Evolutionary conservation across 2,329 filamentous ascomycete species (phyloP).

Genomic region (Boeremia lycopersici): DNA sequence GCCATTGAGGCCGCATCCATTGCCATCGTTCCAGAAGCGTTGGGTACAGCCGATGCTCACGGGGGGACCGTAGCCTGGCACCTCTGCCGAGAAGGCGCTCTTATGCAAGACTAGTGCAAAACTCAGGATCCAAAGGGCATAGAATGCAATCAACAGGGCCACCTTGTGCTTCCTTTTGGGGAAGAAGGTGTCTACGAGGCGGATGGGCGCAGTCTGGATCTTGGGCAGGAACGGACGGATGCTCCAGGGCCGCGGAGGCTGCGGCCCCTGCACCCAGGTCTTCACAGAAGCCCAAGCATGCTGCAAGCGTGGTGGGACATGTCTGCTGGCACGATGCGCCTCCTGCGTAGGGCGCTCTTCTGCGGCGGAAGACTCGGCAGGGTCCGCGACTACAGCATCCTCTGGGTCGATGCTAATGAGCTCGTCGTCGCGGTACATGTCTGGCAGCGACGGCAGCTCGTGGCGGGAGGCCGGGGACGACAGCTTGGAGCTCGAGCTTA

Average conservation of each 20-base stretch:
- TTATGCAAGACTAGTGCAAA: constrained; percentile 73
- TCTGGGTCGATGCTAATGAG: constrained; percentile 31
- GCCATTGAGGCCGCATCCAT: constrained; percentile 76
- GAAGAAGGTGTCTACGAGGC: constrained; percentile 66
- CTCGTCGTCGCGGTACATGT: constrained; percentile 45
- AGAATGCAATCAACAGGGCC: constrained; percentile 64
- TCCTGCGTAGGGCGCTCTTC: constrained; percentile 28
- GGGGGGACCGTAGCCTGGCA: constrained; percentile 71
- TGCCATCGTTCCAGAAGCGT: constrained; percentile 71
- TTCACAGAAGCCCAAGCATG: constrained; percentile 46
- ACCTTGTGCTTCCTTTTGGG: constrained; percentile 65
- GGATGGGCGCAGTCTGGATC: constrained; percentile 70
- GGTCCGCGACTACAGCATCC: constrained; percentile 33
- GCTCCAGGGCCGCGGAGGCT: constrained; percentile 55
- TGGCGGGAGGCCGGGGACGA: constrained; percentile 40
- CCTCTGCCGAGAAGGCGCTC: constrained; percentile 64
- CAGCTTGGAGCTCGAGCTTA: constrained; percentile 30
- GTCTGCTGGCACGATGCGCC: constrained; percentile 32
- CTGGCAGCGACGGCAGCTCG: constrained; percentile 37
- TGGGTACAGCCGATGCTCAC: constrained; percentile 69
- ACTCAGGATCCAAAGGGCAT: constrained; percentile 70
- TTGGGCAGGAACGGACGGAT: constrained; percentile 64
- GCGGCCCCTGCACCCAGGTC: constrained; percentile 57
- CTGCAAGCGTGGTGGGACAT: constrained; percentile 61
- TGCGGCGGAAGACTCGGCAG: constrained; percentile 41